A percentile compares a stretch with the other conserved stretches of the same genome.
phyloP scores from a whole-genome alignment of 805 yeast genomes.

The Barnettozyma sucrosica region DNA sequence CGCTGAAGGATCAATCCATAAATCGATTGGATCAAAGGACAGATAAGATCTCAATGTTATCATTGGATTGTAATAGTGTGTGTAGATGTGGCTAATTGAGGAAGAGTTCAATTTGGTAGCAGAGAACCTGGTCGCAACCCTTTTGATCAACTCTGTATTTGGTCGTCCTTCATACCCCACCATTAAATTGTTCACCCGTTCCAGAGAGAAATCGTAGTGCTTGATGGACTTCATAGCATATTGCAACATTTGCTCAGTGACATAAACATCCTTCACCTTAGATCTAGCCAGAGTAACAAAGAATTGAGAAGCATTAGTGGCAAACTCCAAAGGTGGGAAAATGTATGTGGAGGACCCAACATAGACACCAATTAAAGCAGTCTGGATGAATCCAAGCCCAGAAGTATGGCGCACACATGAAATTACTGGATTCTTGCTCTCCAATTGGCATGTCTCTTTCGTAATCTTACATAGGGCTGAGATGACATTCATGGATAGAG shows the following conservation, averaged over 20 bases:
- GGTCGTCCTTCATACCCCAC: slow-evolving; percentile 76
- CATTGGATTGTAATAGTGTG: slow-evolving; percentile 76
- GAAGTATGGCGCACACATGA: slow-evolving; percentile 82
- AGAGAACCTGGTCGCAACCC: slow-evolving; percentile 56
- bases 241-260: slow-evolving; percentile 77
- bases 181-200: slow-evolving; percentile 74
- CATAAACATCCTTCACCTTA: slow-evolving; percentile 79
- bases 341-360: slow-evolving; percentile 82
- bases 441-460: slow-evolving; percentile 87
- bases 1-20: slow-evolving; percentile 83
- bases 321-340: slow-evolving; percentile 72
- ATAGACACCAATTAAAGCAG: slow-evolving; percentile 79
- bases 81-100: slow-evolving; percentile 71
- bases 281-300: slow-evolving; percentile 65
- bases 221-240: slow-evolving; percentile 59
- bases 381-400: slow-evolving; percentile 85
- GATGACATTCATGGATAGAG: slow-evolving; percentile 50
- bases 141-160: slow-evolving; percentile 49
- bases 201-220: slow-evolving; percentile 50
- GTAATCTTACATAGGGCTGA: slow-evolving; percentile 79
- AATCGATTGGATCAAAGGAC: slow-evolving; percentile 80
- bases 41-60: slow-evolving; percentile 81
- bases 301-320: slow-evolving; percentile 65
- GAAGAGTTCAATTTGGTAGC: slow-evolving; percentile 59
- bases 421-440: slow-evolving; percentile 63